These are phyloP conservation scores for Ogataea methylovora DNA, from an alignment of 805 yeast genomes.

Conservation along the genomic window DNA sequence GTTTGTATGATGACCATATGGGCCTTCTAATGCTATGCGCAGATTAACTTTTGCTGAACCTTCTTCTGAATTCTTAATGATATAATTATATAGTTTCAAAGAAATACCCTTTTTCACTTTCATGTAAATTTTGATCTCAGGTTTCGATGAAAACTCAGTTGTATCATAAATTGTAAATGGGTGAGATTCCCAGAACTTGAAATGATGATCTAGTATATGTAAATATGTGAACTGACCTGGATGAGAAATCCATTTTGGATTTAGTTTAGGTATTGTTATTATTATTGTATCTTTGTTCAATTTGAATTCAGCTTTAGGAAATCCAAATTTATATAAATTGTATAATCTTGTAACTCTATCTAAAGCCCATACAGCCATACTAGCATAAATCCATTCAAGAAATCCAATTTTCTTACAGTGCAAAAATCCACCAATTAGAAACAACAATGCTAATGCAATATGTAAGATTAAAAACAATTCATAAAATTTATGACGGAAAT, in stretches of 20 bases:
- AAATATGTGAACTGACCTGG: conserved; percentile 58
- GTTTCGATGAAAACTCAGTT: conserved; percentile 14
- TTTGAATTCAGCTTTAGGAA: conserved; percentile 10
- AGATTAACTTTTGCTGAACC: conserved; percentile 20
- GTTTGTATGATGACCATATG: conserved; percentile 40
- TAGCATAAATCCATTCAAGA: conserved; percentile 31
- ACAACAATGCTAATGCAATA: conserved; percentile 35
- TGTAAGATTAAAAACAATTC: conserved; percentile 38
- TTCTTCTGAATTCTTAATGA: conserved; percentile 16
- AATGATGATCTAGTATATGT: conserved; percentile 29
- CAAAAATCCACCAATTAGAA: conserved; percentile 39
- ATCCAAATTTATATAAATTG: conserved; percentile 25
- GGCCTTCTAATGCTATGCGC: conserved; percentile 44
- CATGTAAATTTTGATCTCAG: conserved; percentile 30
- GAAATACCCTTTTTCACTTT: conserved; percentile 48
- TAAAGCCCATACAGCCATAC: conserved; percentile 31
- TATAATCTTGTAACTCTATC: conserved; percentile 32
- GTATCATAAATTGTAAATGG: conserved; percentile 43
- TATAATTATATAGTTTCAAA: conserved; percentile 22
- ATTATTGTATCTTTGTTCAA: conserved; percentile 13
- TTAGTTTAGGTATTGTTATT: conserved; percentile 29
- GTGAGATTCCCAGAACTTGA: conserved; percentile 54
- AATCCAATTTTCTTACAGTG: conserved; percentile 35
- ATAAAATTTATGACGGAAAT: conserved; percentile 38
- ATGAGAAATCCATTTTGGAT: conserved; percentile 30